Conservation (phyloP, 352 stramenopile species). For the Globisporangium acanthophoron region DNA sequence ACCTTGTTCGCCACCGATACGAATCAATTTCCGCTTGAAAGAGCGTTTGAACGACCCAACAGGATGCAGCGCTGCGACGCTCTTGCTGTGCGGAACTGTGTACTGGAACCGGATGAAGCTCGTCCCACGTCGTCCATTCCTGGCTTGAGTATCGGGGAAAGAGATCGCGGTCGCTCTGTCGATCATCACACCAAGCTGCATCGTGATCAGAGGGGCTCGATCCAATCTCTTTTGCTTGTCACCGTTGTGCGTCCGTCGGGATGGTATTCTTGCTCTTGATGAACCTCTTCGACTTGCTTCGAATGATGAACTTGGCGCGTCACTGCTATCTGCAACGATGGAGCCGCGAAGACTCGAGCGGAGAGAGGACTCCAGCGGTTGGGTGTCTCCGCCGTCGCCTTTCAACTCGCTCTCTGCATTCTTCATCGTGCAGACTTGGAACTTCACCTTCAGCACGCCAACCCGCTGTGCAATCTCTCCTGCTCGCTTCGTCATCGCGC, state of each 20-base stretch:
- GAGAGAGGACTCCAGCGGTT: background rate
- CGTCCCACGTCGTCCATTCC: background rate
- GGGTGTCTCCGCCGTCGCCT: background rate
- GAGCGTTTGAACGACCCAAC: constrained; percentile 19
- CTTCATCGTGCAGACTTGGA: constrained; percentile 12
- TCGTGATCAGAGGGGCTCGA: background rate
- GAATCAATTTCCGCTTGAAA: constrained; percentile 21
- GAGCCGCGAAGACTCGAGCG: background rate
- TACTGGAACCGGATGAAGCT: constrained; percentile 11
- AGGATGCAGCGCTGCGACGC: background rate
- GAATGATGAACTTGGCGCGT: background rate
- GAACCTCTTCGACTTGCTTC: background rate
- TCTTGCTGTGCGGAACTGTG: constrained; percentile 2
- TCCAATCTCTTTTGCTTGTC: background rate
- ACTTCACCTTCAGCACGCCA: constrained; percentile 21
- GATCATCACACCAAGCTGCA: constrained; percentile 15
- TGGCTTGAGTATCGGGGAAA: background rate
- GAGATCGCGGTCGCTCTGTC: constrained; percentile 1
- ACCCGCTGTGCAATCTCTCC: constrained; percentile 8
- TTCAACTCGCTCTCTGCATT: background rate
- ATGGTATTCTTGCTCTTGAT: too few species aligned
- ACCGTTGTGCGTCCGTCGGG: background rate
- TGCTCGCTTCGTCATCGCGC: background rate
- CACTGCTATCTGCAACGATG: background rate
- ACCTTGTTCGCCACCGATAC: constrained; percentile 2